Base-by-base conservation (phyloP, 495 filamentous ascomycete genomes). In the Trichoderma orchidacearum region DNA sequence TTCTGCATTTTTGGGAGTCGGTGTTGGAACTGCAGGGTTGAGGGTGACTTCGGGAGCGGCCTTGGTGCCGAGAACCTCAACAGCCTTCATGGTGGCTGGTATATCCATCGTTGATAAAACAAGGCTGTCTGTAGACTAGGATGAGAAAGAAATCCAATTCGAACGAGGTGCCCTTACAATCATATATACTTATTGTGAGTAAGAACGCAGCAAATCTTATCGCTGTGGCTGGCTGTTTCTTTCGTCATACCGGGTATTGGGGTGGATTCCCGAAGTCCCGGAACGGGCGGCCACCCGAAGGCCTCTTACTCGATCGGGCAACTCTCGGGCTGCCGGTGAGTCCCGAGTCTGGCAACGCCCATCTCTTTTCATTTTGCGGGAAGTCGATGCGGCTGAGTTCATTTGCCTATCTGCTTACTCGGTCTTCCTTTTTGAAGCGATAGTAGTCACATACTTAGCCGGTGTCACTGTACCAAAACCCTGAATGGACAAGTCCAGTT, bases 1-100 rank as follows among this genome's bases (percentile, higher is more conserved):
- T 58, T 80, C 70, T 70, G 51, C 68, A 58, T 12, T 51, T 45
- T 31, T 32, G 3, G 56, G 52, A 7, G 54, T 57, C 13, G 65
- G 59, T 9, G 29, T 50, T 32, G 66, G 59, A 3, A 60, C 31
- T 41, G 53, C 51, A 9, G n/a, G 17, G 23, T 34, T 59, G 53
- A 62, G 55, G 15, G 41, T 27, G 17, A 60, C 23, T 9, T 36
- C 36, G 28, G 28, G 41, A 5, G 51, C 15, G 58, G 51, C 38
- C 3, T 36, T 27, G 11, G 41, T 45, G 15, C 61, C 61, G 5
- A 60, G 55, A 13, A 62, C 58, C 15, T 62, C 58, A 38, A 62
- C 53, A 6, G 61, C 61, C 51, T 60, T 60, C 61, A 62, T 62
- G 30, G 30, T 48, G 41, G n/a, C n/a, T n/a, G n/a, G n/a, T n/a